Conservation (phyloP, 345 rosid species). For the Sonneratia alba region DNA sequence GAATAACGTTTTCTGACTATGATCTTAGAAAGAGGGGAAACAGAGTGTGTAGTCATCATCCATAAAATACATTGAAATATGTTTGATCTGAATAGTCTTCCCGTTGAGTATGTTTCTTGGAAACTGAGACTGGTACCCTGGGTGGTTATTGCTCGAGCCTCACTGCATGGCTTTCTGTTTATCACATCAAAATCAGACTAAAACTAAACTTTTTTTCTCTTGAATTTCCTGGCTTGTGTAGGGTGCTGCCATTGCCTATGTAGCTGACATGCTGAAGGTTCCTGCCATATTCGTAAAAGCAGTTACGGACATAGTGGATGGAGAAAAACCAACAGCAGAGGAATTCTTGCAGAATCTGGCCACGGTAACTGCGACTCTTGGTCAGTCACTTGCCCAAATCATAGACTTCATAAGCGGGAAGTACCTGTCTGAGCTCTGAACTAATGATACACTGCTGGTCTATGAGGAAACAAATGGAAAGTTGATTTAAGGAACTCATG, state of each 20-base stretch:
- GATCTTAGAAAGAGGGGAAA: not conserved
- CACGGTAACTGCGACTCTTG: slow-evolving; percentile 65
- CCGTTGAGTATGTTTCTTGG: not conserved
- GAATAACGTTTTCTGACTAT: not conserved
- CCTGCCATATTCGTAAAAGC: slow-evolving; percentile 84
- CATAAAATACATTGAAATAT: not conserved
- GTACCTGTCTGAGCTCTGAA: slow-evolving; percentile 57
- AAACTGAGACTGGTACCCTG: not conserved
- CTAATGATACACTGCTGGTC: not conserved
- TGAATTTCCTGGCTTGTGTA: slow-evolving; percentile 10
- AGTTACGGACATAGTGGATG: slow-evolving; percentile 80
- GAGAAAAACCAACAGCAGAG: slow-evolving; percentile 81
- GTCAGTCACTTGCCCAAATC: slow-evolving; percentile 43
- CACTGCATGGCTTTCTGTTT: not conserved
- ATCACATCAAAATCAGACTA: not conserved
- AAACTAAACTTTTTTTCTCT: not conserved
- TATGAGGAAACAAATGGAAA: not conserved
- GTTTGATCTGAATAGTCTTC: not conserved
- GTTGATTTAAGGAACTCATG: not conserved
- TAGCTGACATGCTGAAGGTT: slow-evolving; percentile 73
- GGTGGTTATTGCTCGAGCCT: not conserved
- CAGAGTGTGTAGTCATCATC: not conserved
- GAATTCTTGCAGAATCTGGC: slow-evolving; percentile 84
- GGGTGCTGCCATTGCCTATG: slow-evolving; percentile 90
- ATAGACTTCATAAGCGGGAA: slow-evolving; percentile 69